Base-by-base conservation (phyloP, 2,329 filamentous ascomycete species). In the Massarina eburnea region DNA sequence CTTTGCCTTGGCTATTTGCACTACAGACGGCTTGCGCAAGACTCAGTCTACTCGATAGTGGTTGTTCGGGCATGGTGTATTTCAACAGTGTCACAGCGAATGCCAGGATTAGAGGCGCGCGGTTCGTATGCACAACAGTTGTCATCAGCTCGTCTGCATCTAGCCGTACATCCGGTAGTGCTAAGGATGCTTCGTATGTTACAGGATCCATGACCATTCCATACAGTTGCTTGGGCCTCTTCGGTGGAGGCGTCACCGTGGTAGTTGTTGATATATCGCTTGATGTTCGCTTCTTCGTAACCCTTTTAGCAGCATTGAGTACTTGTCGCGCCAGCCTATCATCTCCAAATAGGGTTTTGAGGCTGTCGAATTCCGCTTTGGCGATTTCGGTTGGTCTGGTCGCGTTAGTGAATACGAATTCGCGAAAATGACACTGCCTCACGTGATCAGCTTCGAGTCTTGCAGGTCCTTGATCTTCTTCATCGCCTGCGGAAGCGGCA, bases 11-110 rank as follows among this genome's bases (percentile, higher is more conserved):
- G 49, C 87, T 90, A 62, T 92, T 94, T 21, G 84, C 83, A 63
- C 88, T 91, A 14, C 95, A 88, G 1, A 94, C 84, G 0, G 88
- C 89, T 68, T 95, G 90, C 0, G 85, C 88, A 17, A 96, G 74
- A 62, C 89, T 95, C 17, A 95, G 73, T 37, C 89, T 79, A 64
- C 89, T 92, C n/a, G 88, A 94, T 3, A 85, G 76, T 3, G 90
- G 90, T 64, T 96, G 91, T 55, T 88, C 85, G 0, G 90, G 88
- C 85, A 91, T 92, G 0, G 89, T 95, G 62, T 86, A 84, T 36
- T 87, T 85, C 37, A 95, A 66, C 39, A 92, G 65, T 48, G 83
- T 81, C 12, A 90, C 80, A 1, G 86, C 84, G 68, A 95, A 95
- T 0, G 89, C 89, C 4, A 95, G 77, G 1, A 95, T 83, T 1